These are phyloP conservation scores for Pythium brassicae DNA, from an alignment of 352 stramenopile species.

Conservation along the genomic window DNA sequence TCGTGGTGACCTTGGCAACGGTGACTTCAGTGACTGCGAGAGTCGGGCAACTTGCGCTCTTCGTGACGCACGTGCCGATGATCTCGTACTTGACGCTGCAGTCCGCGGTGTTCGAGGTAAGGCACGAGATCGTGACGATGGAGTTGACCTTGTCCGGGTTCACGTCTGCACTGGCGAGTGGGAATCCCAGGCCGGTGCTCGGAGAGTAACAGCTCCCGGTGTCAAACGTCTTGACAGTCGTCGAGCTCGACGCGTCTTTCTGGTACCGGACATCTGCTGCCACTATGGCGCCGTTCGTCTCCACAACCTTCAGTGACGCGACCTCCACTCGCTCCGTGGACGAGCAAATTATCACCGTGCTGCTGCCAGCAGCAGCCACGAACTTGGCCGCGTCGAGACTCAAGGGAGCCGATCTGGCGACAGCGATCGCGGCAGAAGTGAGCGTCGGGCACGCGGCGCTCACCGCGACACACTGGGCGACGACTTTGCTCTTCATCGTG, in stretches of 20 bases:
- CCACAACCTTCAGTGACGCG: too few species aligned
- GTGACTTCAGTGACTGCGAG: neutral
- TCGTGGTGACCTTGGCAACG: neutral
- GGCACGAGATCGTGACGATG: neutral
- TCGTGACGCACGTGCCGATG: neutral
- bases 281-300: too few species aligned
- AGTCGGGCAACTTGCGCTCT: neutral
- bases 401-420: neutral
- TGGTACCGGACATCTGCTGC: too few species aligned
- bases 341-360: neutral
- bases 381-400: neutral
- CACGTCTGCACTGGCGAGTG: too few species aligned
- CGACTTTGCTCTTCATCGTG: neutral
- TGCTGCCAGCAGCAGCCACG: neutral
- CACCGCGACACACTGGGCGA: neutral
- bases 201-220: too few species aligned
- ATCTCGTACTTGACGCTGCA: conserved; percentile 5
- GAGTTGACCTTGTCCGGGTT: neutral
- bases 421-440: neutral
- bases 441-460: neutral
- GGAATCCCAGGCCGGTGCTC: too few species aligned
- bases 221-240: too few species aligned
- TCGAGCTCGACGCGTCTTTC: too few species aligned
- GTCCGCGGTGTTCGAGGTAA: neutral
- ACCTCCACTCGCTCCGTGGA: too few species aligned